A percentile compares a stretch with the other conserved stretches of the same genome.
Conservation (phyloP, 1,284 basidiomycete species). For the Puccinia triticina region DNA sequence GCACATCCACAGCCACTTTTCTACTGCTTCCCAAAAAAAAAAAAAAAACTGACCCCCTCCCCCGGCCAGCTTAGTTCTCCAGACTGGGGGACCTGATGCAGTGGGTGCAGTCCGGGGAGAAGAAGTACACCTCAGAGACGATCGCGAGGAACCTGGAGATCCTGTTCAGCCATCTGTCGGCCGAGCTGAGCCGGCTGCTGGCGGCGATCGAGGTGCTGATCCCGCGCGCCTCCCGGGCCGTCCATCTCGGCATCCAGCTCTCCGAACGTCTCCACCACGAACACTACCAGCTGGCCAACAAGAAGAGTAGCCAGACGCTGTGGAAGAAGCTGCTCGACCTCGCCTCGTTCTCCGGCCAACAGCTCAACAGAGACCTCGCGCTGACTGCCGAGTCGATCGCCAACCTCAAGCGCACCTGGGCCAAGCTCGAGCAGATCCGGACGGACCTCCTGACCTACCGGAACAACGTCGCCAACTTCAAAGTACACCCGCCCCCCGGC, state of each 20-base stretch:
- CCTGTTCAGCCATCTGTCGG: conserved; percentile 54
- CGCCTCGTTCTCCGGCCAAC: conserved; percentile 52
- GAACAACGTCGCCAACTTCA: conserved; percentile 52
- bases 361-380: conserved; percentile 54
- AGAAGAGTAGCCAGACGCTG: conserved; percentile 46
- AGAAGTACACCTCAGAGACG: conserved; percentile 43
- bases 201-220: conserved; percentile 55
- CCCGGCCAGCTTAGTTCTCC: conserved; percentile 53
- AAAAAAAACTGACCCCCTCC: no score
- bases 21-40: background rate
- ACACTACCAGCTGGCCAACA: conserved; percentile 42
- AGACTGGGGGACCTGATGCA: conserved; percentile 56
- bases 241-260: conserved; percentile 53
- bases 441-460: conserved; percentile 52
- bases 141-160: conserved; percentile 54
- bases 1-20: no score
- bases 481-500: conserved; percentile 1
- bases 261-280: conserved; percentile 49
- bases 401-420: conserved; percentile 52
- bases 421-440: conserved; percentile 54
- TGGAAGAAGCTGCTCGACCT: conserved; percentile 50
- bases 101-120: conserved; percentile 39
- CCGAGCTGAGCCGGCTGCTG: conserved; percentile 53
- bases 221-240: conserved; percentile 53
- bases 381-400: conserved; percentile 54